Percentiles rank a stretch among this genome's conserved stretches.
phyloP scores from a whole-genome alignment of 2,329 filamentous ascomycete genomes.

The Alternaria gaisen region DNA sequence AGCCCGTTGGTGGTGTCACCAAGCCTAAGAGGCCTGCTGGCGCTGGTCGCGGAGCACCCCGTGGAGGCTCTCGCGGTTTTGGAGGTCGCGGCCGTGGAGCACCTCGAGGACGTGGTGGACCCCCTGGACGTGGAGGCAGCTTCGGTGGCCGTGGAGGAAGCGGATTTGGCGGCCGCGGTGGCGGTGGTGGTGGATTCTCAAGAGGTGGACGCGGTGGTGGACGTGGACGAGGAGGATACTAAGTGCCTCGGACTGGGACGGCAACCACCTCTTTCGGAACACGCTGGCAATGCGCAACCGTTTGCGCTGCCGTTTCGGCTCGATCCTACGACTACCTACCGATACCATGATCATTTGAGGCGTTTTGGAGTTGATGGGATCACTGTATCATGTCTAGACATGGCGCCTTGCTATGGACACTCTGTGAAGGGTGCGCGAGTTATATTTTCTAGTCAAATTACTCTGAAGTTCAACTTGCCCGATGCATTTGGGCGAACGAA shows the following conservation, averaged over 20 bases:
- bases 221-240: constrained; percentile 46
- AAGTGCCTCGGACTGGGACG: constrained; percentile 21
- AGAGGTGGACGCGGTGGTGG: constrained; percentile 34
- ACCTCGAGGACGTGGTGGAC: constrained; percentile 58
- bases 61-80: constrained; percentile 40
- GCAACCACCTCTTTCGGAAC: constrained; percentile 14
- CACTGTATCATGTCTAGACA: constrained; percentile 37
- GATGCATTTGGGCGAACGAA: constrained; percentile 9
- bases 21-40: constrained; percentile 77
- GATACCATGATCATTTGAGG: constrained; percentile 48
- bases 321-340: constrained; percentile 36
- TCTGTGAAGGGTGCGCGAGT: constrained; percentile 13
- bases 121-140: constrained; percentile 53
- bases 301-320: constrained; percentile 28
- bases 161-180: constrained; percentile 56
- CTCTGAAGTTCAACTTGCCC: constrained; percentile 11
- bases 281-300: constrained; percentile 23
- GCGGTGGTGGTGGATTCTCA: constrained; percentile 45
- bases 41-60: constrained; percentile 64
- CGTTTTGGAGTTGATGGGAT: constrained; percentile 44
- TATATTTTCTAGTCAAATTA: constrained; percentile 22
- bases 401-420: constrained; percentile 30
- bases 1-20: constrained; percentile 71
- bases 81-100: constrained; percentile 57
- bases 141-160: constrained; percentile 27